Evolutionary conservation across 345 rosid species (phyloP), one percentile per base, ranked within the genome.

Genomic region (Pistacia atlantica): DNA sequence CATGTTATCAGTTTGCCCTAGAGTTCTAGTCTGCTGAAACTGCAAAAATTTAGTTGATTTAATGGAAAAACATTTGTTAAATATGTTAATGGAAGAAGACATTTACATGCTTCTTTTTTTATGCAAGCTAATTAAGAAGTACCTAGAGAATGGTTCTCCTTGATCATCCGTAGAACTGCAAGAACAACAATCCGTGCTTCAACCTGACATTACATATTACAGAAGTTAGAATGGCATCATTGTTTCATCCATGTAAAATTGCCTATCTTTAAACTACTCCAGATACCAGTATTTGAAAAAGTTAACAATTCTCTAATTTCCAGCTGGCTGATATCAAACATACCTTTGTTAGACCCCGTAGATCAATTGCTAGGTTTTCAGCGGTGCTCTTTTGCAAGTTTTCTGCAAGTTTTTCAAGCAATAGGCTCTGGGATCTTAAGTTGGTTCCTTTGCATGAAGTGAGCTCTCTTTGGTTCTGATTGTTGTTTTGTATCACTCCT

Each of bases 131-230:
- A 72, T 58, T 69, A 20, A 48, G 31, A 58, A 33, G 9, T 78
- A 93, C 98, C 97, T 80, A 73, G 74, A 67, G 76, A 74, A 61
- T 83, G 82, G 76, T 88, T 92, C 90, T 96, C 98, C 86, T 92
- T 93, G 80, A 93, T 90, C 98, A 92, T 92, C 67, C 90, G 85
- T 56, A 92, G 85, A 78, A 93, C 95, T 42, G 99, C 97, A 61
- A 96, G 91, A 80, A 93, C 90, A 77, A 96, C 91, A 62, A 93
- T 95, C 75, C 98, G 93, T 78, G 94, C 92, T 84, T 96, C 98
- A 79, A 92, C 91, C 98, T 96, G 88, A 81, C 78, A 63, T 54
- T 69, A 77, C 72, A 68, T 54, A 84, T 77, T 69, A 59, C 46
- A 77, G 49, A 77, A 57, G 72, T 25, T 65, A 70, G 59, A 69